These are phyloP conservation scores for Hypoxylon sp. DNA, from an alignment of 2,329 filamentous ascomycete species.

Conservation along the genomic window DNA sequence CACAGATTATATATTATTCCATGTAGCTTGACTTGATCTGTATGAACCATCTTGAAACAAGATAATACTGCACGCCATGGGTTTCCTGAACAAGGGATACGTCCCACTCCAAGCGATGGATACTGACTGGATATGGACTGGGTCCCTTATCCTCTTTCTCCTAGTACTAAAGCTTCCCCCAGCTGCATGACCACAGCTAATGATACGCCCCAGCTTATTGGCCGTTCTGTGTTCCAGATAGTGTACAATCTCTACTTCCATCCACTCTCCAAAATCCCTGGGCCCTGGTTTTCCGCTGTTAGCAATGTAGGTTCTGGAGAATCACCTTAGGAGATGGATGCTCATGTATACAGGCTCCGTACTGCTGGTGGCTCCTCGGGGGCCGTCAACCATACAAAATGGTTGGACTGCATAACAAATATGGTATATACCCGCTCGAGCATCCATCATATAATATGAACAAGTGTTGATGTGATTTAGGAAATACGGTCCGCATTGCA, in stretches of 20 bases:
- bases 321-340: not conserved
- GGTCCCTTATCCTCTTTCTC: not conserved
- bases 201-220: not conserved
- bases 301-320: constrained; percentile 28
- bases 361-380: constrained; percentile 23
- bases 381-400: constrained; percentile 30
- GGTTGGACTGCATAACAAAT: constrained; percentile 32
- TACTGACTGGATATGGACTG: constrained; percentile 2
- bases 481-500: constrained; percentile 24
- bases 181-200: constrained; percentile 1
- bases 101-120: not conserved
- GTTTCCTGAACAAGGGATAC: too few relatives aligned
- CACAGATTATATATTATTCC: too few relatives aligned
- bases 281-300: constrained; percentile 29
- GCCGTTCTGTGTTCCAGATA: constrained; percentile 10
- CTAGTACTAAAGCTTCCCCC: constrained; percentile 3
- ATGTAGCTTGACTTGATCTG: too few relatives aligned
- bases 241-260: constrained; percentile 35
- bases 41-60: too few relatives aligned
- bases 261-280: constrained; percentile 31
- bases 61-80: too few relatives aligned
- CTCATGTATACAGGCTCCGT: constrained; percentile 24
- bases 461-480: constrained; percentile 11
- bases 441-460: too few relatives aligned
- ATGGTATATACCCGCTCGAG: constrained; percentile 26